Base-by-base conservation (phyloP, 2,329 filamentous ascomycete genomes). In the Zasmidium angulare region DNA sequence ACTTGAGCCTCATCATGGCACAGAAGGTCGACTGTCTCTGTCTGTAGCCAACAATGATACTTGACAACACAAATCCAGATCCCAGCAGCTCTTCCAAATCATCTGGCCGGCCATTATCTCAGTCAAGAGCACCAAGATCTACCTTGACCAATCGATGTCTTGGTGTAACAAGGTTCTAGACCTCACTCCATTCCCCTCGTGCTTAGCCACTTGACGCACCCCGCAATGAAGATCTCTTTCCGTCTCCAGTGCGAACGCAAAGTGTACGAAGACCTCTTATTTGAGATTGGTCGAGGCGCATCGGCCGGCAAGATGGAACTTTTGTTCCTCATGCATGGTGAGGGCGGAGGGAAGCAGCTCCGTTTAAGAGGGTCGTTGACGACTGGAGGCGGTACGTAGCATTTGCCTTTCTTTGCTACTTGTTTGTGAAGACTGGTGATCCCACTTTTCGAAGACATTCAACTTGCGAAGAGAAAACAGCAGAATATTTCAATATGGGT, bases 291-390 rank as follows among this genome's bases (percentile, higher is more conserved):
- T 63, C 58, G 58, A 62, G 59, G 50, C 58, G 53, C n/a, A 11
- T 50, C 36, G 24, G 40, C 56, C 64, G 64, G 64, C 62, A 54
- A 64, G 46, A 66, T 59, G 64, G 64, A 66, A 56, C 56, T 64
- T 60, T 58, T 48, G 50, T 43, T 49, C 14, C 14, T 26, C 49
- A 53, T 54, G 21, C 43, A 63, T 52, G 59, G 53, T 50, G 63
- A 58, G 57, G 58, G 51, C 26, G 40, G 46, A 22, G 31, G n/a
- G 47, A 40, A 46, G 51, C 22, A 46, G 22, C 51, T 43, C 36
- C 36, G 36, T 43, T 14, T 9, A 19, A 48, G 22, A 22, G n/a
- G 6, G 36, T 43, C 36, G 36, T 43, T 43, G 36, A 43, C 36
- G 36, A 43, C 7, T 43, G 4, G 6, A 17, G 9, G 11, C n/a